Evolutionary conservation across 2,329 filamentous ascomycete species (phyloP).

Genomic region (Penicillium sp.): DNA sequence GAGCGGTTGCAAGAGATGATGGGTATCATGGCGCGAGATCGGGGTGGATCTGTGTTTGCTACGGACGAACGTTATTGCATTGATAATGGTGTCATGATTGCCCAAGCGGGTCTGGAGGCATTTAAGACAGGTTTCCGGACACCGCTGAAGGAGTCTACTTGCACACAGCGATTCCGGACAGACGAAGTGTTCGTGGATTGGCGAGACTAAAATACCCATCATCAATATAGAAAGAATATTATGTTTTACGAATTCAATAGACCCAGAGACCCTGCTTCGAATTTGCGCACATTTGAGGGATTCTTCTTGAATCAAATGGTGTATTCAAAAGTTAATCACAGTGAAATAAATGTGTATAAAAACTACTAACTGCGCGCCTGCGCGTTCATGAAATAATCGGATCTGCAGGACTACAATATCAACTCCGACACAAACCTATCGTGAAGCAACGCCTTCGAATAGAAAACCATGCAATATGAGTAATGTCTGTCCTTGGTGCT

Average conservation of each 20-base stretch:
- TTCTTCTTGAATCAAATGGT: not conserved
- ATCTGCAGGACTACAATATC: slow-evolving; percentile 1
- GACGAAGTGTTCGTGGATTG: slow-evolving; percentile 80
- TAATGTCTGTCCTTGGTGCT: not conserved
- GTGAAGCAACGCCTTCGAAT: slow-evolving; percentile 1
- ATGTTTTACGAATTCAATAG: slow-evolving; percentile 21
- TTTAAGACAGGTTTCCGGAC: slow-evolving; percentile 80
- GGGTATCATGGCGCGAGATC: slow-evolving; percentile 87
- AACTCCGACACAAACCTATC: not conserved
- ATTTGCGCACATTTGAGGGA: not conserved
- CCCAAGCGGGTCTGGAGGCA: slow-evolving; percentile 86
- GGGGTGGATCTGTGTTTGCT: slow-evolving; percentile 87
- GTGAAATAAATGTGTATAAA: not conserved
- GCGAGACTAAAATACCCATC: slow-evolving; percentile 54
- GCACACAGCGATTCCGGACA: slow-evolving; percentile 79
- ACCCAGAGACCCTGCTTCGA: not conserved
- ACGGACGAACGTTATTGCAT: slow-evolving; percentile 98
- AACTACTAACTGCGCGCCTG: slow-evolving; percentile 4
- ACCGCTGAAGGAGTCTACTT: slow-evolving; percentile 75
- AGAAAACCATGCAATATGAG: slow-evolving; percentile 1
- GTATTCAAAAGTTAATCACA: not conserved
- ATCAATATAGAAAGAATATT: slow-evolving; percentile 3
- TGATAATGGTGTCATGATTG: slow-evolving; percentile 99
- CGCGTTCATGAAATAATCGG: slow-evolving; percentile 1
- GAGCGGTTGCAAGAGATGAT: slow-evolving; percentile 97